Conservation (phyloP, 23 red algal genomes). For the Gracilaria domingensis region DNA sequence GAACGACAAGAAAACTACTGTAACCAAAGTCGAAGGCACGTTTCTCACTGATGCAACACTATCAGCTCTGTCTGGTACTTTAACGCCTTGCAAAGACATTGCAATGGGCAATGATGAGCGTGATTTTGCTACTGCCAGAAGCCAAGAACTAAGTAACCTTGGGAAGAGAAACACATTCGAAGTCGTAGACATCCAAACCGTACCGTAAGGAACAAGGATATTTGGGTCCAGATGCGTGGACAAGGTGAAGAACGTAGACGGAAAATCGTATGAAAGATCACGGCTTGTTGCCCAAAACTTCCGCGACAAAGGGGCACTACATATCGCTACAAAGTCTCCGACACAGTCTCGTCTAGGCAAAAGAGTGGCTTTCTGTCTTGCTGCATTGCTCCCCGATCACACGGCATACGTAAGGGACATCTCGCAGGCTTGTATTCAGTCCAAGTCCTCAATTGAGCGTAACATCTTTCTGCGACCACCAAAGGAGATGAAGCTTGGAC, state of each 20-base stretch:
- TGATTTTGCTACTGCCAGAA: not conserved
- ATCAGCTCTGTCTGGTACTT: no score
- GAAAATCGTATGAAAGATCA: not conserved
- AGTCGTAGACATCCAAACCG: not conserved
- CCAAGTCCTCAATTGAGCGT: not conserved
- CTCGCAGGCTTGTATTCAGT: conserved; percentile 38
- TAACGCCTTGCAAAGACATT: no score
- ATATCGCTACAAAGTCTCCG: conserved; percentile 3
- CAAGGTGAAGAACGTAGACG: not conserved
- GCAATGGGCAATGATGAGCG: no score
- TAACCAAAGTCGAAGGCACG: no score
- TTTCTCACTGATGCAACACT: no score
- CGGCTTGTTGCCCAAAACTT: not conserved
- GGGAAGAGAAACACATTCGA: conserved; percentile 3
- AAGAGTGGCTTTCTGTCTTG: not conserved
- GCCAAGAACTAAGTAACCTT: not conserved
- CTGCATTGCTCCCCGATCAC: conserved; percentile 18
- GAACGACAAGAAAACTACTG: no score
- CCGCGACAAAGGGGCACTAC: not conserved
- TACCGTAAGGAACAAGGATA: not conserved
- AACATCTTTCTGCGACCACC: no score
- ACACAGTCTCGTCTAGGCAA: not conserved
- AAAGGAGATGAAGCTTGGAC: no score
- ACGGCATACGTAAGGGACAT: conserved; percentile 24
- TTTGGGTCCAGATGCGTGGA: not conserved